Evolutionary conservation across 208 protist genomes (phyloP).

Genomic region (Herpetomonas samuelpessoai): DNA sequence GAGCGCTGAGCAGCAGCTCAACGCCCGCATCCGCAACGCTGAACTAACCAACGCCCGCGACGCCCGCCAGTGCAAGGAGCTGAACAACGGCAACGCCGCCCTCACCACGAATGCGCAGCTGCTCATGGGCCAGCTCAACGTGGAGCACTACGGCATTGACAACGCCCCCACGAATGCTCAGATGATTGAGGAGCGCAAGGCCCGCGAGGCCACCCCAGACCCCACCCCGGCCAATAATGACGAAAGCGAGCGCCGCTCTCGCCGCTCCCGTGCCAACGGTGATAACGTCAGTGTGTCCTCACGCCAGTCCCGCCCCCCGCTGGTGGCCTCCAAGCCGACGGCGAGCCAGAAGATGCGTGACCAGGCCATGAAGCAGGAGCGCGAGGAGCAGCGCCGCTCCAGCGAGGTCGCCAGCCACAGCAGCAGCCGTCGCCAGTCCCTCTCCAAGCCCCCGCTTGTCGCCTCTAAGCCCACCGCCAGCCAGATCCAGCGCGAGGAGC

Average conservation of each 20-base stretch:
- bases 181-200: slow-evolving; percentile 52
- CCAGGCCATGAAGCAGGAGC: slow-evolving; percentile 16
- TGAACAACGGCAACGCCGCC: slow-evolving; percentile 64
- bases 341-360: slow-evolving; percentile 30
- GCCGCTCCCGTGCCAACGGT: slow-evolving; percentile 19
- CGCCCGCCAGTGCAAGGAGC: slow-evolving; percentile 52
- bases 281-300: background rate
- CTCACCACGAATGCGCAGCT: slow-evolving; percentile 67
- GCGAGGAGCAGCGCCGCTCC: slow-evolving; percentile 16
- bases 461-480: slow-evolving; percentile 45
- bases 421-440: slow-evolving; percentile 35
- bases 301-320: slow-evolving; percentile 15
- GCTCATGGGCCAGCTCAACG: slow-evolving; percentile 73
- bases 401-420: slow-evolving; percentile 27
- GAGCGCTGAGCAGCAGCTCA: slow-evolving; percentile 38
- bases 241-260: slow-evolving; percentile 16
- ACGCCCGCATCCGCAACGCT: slow-evolving; percentile 31
- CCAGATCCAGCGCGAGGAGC: slow-evolving; percentile 35
- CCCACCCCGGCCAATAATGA: slow-evolving; percentile 22
- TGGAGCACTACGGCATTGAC: slow-evolving; percentile 72
- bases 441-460: slow-evolving; percentile 52
- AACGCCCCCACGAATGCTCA: slow-evolving; percentile 48
- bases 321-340: slow-evolving; percentile 34
- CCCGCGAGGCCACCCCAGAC: slow-evolving; percentile 29
- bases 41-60: slow-evolving; percentile 61